Base-by-base conservation (phyloP, 1,284 basidiomycete species). In the Gomphus bonarii region DNA sequence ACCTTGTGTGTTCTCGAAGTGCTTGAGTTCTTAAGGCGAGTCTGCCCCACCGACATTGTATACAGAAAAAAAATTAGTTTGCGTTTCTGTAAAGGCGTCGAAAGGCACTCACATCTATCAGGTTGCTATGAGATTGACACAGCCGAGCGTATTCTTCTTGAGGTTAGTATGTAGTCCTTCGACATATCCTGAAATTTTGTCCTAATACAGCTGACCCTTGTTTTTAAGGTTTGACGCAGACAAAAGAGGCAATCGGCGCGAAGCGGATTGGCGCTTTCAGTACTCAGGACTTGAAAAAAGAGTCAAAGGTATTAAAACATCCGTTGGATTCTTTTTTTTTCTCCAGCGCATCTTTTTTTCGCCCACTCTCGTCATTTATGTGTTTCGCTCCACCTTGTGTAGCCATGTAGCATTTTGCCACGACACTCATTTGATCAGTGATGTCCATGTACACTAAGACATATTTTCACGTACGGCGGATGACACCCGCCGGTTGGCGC, bases 1-100 rank as follows among this genome's bases (percentile, higher is more conserved):
- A 60, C 65, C 11, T 69, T 69, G 61, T 71, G 70, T 70, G 70
- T 75, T 3, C 61, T 71, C 44, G 71, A 72, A 33, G 66, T 73
- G 53, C 72, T 76, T 22, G 71, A 75, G 62, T 68, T 68, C 1
- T 75, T 75, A 69, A 73, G 74, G 73, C 73, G 61, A 62, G 71
- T 65, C 50, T 43, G 58, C 12, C 20, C 52, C 25, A 25, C 25
- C 25, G 33, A 6, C 33, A 6, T 5, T 38, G 10, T 38, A 12
- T 38, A 10, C 36, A 38, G 36, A 12, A 10, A 6, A 10, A 36
- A 9, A 36, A 36, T 6, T 14, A 7, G 3, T 35, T 35, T 9
- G 33, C 8, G 33, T 35, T 35, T 35, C 3, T 14, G 6, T n/a
- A 18, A 40, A n/a, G 38, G 38, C 16, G 38, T 16, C 3, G 16